phyloP scores from a whole-genome alignment of 805 yeast genomes.

The Starmerella bombicola region DNA sequence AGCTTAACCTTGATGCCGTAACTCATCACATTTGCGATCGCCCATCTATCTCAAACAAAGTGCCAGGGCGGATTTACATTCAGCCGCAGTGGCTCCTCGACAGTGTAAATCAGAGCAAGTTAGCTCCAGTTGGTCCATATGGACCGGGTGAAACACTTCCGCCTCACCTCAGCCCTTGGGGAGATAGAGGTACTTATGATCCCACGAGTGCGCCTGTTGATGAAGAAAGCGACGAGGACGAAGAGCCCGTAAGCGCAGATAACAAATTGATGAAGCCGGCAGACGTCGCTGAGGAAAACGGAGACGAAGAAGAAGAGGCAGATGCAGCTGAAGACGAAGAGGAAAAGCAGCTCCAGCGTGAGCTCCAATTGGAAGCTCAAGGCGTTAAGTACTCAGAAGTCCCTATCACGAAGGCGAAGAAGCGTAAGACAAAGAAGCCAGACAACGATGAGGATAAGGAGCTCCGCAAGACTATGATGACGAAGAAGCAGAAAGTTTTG shows the following conservation, averaged over 20 bases:
- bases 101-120: constrained; percentile 61
- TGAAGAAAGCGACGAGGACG: constrained; percentile 25
- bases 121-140: constrained; percentile 67
- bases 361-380: constrained; percentile 78
- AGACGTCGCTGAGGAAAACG: constrained; percentile 35
- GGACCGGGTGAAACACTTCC: constrained; percentile 93
- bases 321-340: constrained; percentile 38
- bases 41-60: constrained; percentile 63
- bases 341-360: constrained; percentile 51
- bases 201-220: constrained; percentile 43
- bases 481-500: constrained; percentile 85
- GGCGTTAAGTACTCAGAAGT: constrained; percentile 67
- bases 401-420: constrained; percentile 23
- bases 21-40: constrained; percentile 95
- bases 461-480: constrained; percentile 92
- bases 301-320: constrained; percentile 42
- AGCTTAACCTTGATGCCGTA: constrained; percentile 49
- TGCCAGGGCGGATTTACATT: constrained; percentile 82
- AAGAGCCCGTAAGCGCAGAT: too few relatives aligned
- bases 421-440: constrained; percentile 32
- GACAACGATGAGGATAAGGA: constrained; percentile 70
- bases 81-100: constrained; percentile 99
- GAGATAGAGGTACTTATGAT: constrained; percentile 82
- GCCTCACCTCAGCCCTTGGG: constrained; percentile 98
- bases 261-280: constrained; percentile 41